Evolutionary conservation across 371 early-diverging fungal species (phyloP), one percentile per base, ranked within the genome.

Genomic region (Mortierella sp.): DNA sequence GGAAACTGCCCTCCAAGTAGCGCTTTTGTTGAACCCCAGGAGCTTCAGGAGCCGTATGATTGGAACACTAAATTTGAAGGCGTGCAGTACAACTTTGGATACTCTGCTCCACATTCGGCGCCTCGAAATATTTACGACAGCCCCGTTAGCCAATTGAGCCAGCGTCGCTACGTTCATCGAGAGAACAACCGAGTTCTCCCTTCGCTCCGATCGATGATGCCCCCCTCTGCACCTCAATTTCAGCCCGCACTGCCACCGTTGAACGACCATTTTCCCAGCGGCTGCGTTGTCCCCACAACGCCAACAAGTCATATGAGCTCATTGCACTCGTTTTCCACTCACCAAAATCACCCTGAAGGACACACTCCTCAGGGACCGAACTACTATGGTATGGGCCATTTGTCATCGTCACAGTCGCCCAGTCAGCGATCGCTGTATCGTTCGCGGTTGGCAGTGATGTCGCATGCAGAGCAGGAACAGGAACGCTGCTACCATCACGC

Each of bases 401-500:
- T 55, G 24, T 61, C 76, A 1, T 54, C 64, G 0, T 14, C 61
- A 3, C 61, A 60, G 3, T 73, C 74, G 0, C 68, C 74, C 7
- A 61, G 64, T 39, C 67, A 48, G 14, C 60, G 64, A 12, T 21
- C 38, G 24, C 6, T 28, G 21, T 26, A 62, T 12, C 61, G 54
- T 16, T 41, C 30, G 0, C 64, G 51, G 18, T 55, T 76, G 28
- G 54, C 65, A 9, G 69, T 68, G 19, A 76, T 76, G 76, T 55
- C 76, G 24, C 65, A 60, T 61, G 76, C 76, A 12, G 76, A 76
- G 41, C 76, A 76, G 47, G 70, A 76, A 19, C 41, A 50, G 24
- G 76, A 76, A 19, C 67, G 76, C 0, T 69, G 62, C 39, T 76
- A 61, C 48, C 54, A 69, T 14, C 70, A 76, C 19, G 65, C 64